A percentile compares a stretch with the other conserved stretches of the same genome.
phyloP scores from a whole-genome alignment of 306 rosid species.

The Medicago truncatula region DNA sequence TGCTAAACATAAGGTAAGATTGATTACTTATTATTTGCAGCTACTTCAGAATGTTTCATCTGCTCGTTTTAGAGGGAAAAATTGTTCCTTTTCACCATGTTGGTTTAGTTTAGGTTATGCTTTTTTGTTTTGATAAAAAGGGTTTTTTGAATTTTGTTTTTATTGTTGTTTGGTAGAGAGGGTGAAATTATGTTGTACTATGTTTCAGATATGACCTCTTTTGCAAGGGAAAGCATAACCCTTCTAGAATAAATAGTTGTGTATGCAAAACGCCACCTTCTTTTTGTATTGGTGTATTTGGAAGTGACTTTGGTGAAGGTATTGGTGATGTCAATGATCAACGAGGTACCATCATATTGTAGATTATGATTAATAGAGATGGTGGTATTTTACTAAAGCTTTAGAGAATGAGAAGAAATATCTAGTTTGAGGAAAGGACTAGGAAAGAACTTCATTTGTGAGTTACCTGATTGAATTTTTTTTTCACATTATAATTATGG shows the following conservation, averaged over 20 bases:
- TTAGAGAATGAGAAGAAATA: not conserved
- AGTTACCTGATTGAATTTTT: too few species aligned
- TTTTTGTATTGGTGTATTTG: slow-evolving; percentile 48
- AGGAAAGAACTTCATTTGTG: slow-evolving; percentile 51
- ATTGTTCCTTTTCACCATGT: not conserved
- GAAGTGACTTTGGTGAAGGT: slow-evolving; percentile 39
- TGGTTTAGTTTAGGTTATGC: too few species aligned
- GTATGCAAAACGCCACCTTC: slow-evolving; percentile 71
- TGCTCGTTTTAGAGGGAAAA: not conserved
- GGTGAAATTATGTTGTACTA: slow-evolving; percentile 12
- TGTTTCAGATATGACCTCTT: slow-evolving; percentile 39
- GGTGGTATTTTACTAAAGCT: not conserved
- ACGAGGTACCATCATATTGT: slow-evolving; percentile 10
- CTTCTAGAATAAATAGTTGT: slow-evolving; percentile 58
- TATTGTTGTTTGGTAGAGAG: slow-evolving; percentile 16
- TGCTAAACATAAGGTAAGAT: too few species aligned
- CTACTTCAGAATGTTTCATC: too few species aligned
- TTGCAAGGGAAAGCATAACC: slow-evolving; percentile 59
- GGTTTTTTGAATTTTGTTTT: slow-evolving; percentile 3
- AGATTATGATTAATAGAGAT: slow-evolving; percentile 40
- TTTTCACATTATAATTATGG: too few species aligned
- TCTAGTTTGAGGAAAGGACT: too few species aligned
- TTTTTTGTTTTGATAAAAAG: not conserved
- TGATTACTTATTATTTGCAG: too few species aligned
- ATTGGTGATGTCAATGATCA: slow-evolving; percentile 43